Percentiles rank a stretch among this genome's conserved stretches.
phyloP scores from a whole-genome alignment of 257 asterid species.

The Capsicum chinense region DNA sequence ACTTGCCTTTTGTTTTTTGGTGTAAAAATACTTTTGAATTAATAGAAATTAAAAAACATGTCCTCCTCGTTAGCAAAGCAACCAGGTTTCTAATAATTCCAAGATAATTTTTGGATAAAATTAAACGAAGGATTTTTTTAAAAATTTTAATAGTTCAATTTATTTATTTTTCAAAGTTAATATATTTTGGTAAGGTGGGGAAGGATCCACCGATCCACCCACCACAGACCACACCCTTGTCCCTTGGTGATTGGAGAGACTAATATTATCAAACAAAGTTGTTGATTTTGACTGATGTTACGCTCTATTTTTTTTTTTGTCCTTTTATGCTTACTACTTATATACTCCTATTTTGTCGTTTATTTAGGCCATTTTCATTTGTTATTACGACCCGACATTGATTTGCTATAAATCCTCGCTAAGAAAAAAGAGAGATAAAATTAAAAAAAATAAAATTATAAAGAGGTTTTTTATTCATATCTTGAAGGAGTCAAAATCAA shows the following conservation, averaged over 20 bases:
- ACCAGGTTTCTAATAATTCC: neutral
- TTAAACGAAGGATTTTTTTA: neutral
- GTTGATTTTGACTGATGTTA: constrained; percentile 23
- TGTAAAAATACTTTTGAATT: neutral
- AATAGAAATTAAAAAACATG: neutral
- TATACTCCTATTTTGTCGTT: constrained; percentile 9
- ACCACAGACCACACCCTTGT: neutral
- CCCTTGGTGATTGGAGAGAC: neutral
- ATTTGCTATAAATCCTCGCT: neutral
- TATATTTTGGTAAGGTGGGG: neutral
- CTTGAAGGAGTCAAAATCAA: too few species aligned
- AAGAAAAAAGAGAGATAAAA: too few species aligned
- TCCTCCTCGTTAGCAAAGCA: neutral
- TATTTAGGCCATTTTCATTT: neutral
- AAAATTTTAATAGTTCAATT: too few species aligned
- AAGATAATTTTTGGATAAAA: neutral
- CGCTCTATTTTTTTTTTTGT: neutral
- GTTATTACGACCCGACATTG: constrained; percentile 10
- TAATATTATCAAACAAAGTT: neutral
- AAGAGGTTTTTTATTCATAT: too few species aligned
- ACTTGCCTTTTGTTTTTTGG: neutral
- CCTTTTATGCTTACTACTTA: neutral
- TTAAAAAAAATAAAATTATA: too few species aligned
- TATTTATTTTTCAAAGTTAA: neutral
- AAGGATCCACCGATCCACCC: neutral